Evolutionary conservation across 768 basidiomycete species (phyloP).

Genomic region (Sarcomyxa edulis): DNA sequence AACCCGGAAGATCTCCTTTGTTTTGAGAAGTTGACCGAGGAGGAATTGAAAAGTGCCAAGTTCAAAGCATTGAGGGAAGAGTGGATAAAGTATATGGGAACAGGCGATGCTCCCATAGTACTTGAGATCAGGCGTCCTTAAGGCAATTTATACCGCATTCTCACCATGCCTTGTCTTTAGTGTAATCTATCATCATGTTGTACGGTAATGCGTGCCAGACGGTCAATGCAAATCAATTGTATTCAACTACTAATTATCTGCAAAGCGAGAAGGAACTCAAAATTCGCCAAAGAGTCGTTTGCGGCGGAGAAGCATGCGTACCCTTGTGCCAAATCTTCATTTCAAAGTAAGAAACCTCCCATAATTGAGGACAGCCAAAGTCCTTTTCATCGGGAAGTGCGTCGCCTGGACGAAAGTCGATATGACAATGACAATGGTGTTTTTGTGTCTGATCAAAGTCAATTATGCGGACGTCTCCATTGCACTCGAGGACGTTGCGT

Average conservation of each 20-base stretch:
- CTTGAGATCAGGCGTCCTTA: no score
- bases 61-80: constrained; percentile 10
- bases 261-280: no score
- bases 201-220: no score
- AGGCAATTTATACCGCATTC: no score
- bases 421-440: constrained; percentile 24
- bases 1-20: constrained; percentile 11
- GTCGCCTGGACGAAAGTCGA: constrained; percentile 22
- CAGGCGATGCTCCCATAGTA: no score
- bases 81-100: no score
- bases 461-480: constrained; percentile 32
- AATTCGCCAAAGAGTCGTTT: no score
- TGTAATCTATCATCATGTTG: no score
- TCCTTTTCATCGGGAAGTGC: constrained; percentile 17
- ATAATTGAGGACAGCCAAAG: constrained; percentile 27
- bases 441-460: constrained; percentile 28
- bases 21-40: constrained; percentile 10
- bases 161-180: no score
- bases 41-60: constrained; percentile 11
- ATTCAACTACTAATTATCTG: no score
- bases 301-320: no score
- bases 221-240: no score
- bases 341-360: constrained; percentile 22
- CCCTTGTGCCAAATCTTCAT: constrained; percentile 29
- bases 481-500: constrained; percentile 29